Evolutionary conservation across 2,329 filamentous ascomycete genomes (phyloP).

Genomic region (Zopfia rhizophila): DNA sequence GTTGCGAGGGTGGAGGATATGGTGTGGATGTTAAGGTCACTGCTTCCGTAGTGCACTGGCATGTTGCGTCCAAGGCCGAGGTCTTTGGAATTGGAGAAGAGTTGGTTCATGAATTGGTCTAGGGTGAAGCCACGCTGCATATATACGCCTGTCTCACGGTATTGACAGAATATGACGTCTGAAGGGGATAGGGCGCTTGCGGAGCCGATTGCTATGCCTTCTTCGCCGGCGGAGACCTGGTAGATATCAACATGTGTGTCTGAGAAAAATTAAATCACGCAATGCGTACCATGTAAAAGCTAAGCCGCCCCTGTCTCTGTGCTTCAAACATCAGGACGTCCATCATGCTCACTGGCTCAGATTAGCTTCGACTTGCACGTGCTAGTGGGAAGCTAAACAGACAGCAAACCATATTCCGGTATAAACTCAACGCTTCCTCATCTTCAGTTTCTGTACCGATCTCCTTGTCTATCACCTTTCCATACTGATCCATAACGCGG

Average conservation of each 20-base stretch:
- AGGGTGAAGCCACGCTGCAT: slow-evolving; percentile 87
- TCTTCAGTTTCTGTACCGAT: slow-evolving; percentile 73
- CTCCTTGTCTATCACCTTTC: slow-evolving; percentile 78
- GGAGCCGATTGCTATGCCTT: slow-evolving; percentile 91
- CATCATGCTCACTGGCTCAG: slow-evolving; percentile 76
- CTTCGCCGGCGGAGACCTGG: slow-evolving; percentile 83
- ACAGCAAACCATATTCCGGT: slow-evolving; percentile 72
- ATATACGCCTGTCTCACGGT: slow-evolving; percentile 92
- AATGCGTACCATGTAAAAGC: slow-evolving; percentile 90
- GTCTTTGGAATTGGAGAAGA: slow-evolving; percentile 89
- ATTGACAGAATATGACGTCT: slow-evolving; percentile 94
- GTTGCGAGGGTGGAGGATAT: slow-evolving; percentile 88
- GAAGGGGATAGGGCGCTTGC: slow-evolving; percentile 83
- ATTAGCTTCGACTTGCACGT: neutral
- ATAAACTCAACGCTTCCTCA: slow-evolving; percentile 69
- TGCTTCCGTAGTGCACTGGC: slow-evolving; percentile 95
- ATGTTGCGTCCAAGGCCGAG: slow-evolving; percentile 87
- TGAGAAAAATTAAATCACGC: neutral
- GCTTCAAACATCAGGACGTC: slow-evolving; percentile 98
- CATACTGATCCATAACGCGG: slow-evolving; percentile 89
- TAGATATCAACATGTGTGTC: neutral
- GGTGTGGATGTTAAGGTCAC: slow-evolving; percentile 85
- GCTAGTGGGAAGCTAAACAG: slow-evolving; percentile 24
- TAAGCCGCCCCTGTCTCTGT: slow-evolving; percentile 90
- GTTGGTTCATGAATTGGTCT: slow-evolving; percentile 92